A percentile compares a stretch with the other conserved stretches of the same genome.
Conservation (phyloP, 345 rosid genomes). For the Hirschfeldia incana region DNA sequence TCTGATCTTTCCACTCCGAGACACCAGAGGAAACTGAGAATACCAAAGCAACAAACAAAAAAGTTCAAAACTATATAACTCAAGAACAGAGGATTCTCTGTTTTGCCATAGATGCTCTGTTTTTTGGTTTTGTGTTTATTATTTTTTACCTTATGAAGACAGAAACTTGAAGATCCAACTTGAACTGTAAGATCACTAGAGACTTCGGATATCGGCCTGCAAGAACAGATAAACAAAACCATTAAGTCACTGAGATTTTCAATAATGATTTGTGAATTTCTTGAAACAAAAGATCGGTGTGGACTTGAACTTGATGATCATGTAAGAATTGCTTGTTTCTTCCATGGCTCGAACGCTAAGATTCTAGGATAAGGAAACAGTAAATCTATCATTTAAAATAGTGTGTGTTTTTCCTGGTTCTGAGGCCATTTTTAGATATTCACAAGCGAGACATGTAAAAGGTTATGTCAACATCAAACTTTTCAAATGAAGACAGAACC, state of each 20-base stretch:
- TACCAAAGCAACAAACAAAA: conserved; percentile 4
- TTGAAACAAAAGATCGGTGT: conserved; percentile 21
- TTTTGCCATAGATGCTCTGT: conserved; percentile 4
- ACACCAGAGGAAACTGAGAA: conserved; percentile 88
- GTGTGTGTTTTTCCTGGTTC: conserved; percentile 9
- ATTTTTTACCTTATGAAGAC: conserved; percentile 83
- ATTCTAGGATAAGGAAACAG: conserved; percentile 26
- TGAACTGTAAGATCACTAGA: conserved; percentile 89
- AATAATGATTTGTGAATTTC: not conserved
- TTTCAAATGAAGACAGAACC: conserved; percentile 34
- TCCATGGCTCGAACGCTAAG: conserved; percentile 37
- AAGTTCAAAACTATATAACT: not conserved
- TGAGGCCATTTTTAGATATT: conserved; percentile 19
- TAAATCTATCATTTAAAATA: not conserved
- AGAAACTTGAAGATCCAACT: conserved; percentile 80
- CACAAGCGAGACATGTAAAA: conserved; percentile 9
- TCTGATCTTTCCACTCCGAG: conserved; percentile 83
- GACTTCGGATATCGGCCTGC: conserved; percentile 97
- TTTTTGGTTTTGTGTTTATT: conserved; percentile 11
- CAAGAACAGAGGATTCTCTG: conserved; percentile 22
- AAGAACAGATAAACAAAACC: conserved; percentile 19
- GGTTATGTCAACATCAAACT: conserved; percentile 26
- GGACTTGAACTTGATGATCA: conserved; percentile 46
- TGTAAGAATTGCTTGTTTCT: conserved; percentile 39
- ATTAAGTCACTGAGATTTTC: not conserved